phyloP scores from a whole-genome alignment of 2,329 filamentous ascomycete genomes.

The Mariannaea elegans region DNA sequence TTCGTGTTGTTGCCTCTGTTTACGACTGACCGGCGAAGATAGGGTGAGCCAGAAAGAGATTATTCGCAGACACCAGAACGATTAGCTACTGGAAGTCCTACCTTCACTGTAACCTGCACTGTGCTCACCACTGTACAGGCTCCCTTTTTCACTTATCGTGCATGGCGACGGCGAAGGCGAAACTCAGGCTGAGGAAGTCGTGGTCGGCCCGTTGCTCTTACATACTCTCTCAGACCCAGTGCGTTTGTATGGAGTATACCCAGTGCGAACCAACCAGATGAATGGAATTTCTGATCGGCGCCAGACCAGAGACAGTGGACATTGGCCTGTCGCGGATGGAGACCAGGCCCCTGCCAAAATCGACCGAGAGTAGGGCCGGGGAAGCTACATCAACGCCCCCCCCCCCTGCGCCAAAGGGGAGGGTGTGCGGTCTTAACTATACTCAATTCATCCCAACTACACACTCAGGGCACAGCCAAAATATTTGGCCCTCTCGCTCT shows the following conservation, averaged over 20 bases:
- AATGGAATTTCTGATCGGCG: constrained; percentile 39
- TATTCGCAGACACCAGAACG: constrained; percentile 5
- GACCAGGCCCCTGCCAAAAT: constrained; percentile 30
- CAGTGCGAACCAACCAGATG: constrained; percentile 30
- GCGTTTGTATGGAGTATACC: constrained; percentile 12
- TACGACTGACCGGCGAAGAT: neutral
- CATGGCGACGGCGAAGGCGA: constrained; percentile 2
- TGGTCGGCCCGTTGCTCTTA: constrained; percentile 19
- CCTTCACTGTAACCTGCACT: neutral
- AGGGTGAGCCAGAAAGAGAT: constrained; percentile 8
- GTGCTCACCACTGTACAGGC: neutral
- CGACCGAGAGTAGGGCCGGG: constrained; percentile 39
- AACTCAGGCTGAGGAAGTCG: neutral
- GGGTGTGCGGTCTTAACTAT: constrained; percentile 1
- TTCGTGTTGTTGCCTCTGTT: neutral
- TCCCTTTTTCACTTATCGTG: neutral
- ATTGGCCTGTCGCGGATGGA: constrained; percentile 34
- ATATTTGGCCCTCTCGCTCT: too few relatives aligned
- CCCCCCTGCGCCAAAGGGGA: neutral
- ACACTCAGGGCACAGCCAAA: too few relatives aligned
- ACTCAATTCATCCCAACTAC: too few relatives aligned
- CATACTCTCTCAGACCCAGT: constrained; percentile 5
- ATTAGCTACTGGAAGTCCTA: too few relatives aligned
- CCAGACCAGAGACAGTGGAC: constrained; percentile 40
- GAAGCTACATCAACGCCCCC: constrained; percentile 33